These are phyloP conservation scores for Termitomyces sp. DNA, from an alignment of 1,284 basidiomycete genomes.

Conservation along the genomic window DNA sequence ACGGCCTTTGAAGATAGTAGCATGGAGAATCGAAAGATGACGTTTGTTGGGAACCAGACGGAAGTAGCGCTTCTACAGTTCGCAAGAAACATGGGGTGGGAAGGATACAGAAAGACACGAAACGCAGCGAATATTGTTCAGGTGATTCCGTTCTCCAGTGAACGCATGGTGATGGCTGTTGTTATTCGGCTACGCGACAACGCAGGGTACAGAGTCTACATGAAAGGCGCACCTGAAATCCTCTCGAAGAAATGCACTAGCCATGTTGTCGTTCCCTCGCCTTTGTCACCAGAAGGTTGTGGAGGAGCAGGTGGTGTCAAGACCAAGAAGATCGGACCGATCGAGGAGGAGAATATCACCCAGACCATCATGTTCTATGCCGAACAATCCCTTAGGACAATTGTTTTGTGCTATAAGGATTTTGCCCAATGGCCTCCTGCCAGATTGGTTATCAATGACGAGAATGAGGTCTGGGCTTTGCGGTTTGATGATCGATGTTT, in stretches of 20 bases:
- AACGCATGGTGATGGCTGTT: conserved; percentile 94
- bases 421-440: conserved; percentile 82
- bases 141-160: conserved; percentile 93
- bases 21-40: conserved; percentile 54
- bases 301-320: conserved; percentile 41
- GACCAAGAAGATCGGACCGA: conserved; percentile 55
- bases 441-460: conserved; percentile 36
- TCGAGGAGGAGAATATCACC: conserved; percentile 76
- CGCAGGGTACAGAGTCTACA: conserved; percentile 58
- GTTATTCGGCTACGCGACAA: conserved; percentile 62
- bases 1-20: conserved; percentile 90
- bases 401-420: conserved; percentile 90
- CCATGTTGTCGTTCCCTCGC: conserved; percentile 62
- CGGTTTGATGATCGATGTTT: neutral
- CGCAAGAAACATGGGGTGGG: conserved; percentile 81
- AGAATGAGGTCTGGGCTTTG: conserved; percentile 45
- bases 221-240: conserved; percentile 95
- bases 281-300: conserved; percentile 32
- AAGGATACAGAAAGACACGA: conserved; percentile 66
- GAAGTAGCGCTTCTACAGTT: conserved; percentile 91
- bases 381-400: conserved; percentile 89
- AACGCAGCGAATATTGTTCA: conserved; percentile 71
- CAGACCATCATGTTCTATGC: conserved; percentile 96
- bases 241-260: conserved; percentile 70
- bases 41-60: conserved; percentile 93